phyloP scores from a whole-genome alignment of 2,329 filamentous ascomycete species.

The Rutstroemia sp. region DNA sequence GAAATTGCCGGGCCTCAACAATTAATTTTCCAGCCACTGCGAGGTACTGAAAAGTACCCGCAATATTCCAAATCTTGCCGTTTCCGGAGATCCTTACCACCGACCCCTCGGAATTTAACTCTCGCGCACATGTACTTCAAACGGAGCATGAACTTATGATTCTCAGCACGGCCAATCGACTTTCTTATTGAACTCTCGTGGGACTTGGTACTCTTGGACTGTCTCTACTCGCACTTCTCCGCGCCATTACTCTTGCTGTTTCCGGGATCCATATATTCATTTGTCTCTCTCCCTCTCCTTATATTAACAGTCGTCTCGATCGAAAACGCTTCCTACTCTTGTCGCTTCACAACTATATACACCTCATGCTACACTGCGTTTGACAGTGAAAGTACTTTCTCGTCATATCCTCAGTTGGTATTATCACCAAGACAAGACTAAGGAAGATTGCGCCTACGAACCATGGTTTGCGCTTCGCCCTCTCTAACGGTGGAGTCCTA shows the following conservation, averaged over 20 bases:
- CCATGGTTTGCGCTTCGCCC: conserved; percentile 28
- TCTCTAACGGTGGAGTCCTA: conserved; percentile 29
- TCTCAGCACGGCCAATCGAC: not conserved
- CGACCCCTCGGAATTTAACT: no score
- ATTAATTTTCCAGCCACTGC: not conserved
- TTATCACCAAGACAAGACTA: not conserved
- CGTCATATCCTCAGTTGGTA: not conserved
- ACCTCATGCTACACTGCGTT: not conserved
- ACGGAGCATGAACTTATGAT: not conserved
- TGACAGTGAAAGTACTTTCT: not conserved
- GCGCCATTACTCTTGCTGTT: no score
- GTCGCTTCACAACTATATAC: no score
- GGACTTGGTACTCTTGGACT: not conserved
- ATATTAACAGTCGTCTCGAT: no score
- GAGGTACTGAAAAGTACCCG: no score
- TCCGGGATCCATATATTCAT: no score
- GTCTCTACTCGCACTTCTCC: no score
- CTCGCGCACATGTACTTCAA: not conserved
- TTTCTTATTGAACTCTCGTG: conserved; percentile 2
- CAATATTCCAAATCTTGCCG: no score
- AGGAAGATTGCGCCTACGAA: not conserved
- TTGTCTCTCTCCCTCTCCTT: no score
- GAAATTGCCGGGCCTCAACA: conserved; percentile 6
- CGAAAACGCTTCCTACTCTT: no score
- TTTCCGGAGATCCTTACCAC: no score